Conservation (phyloP, 2,329 filamentous ascomycete species). For the Diaporthe sp. region DNA sequence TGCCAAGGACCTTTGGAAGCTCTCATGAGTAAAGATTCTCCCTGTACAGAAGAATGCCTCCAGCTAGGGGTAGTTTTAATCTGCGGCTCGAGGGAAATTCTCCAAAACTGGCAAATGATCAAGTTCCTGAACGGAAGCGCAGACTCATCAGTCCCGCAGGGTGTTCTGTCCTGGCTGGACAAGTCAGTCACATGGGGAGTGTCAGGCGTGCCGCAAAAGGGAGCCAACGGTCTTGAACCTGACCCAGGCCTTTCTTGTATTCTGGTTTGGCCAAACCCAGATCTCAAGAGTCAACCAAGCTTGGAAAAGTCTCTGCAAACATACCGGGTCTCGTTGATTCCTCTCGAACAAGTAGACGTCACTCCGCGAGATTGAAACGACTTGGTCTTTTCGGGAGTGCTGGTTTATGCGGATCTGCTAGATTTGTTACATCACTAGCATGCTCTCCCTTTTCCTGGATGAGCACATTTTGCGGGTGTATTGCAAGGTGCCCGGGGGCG, state of each 20-base stretch:
- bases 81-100: background rate
- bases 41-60: background rate
- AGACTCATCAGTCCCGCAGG: background rate
- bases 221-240: no score
- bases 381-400: background rate
- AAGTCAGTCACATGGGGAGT: no score
- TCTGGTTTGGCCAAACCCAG: no score
- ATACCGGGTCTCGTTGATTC: no score
- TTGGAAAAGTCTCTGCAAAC: no score
- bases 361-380: background rate
- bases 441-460: no score
- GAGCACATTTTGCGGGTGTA: background rate
- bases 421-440: no score
- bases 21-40: background rate
- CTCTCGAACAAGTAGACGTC: background rate
- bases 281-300: no score
- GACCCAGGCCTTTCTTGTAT: background rate
- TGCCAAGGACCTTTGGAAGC: background rate
- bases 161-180: no score
- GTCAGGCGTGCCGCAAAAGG: no score
- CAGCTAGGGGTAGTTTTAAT: background rate
- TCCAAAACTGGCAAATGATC: background rate
- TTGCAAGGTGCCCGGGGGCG: background rate
- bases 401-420: background rate
- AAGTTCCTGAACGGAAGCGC: background rate